phyloP scores from a whole-genome alignment of 148 eudicot species.

The Camellia granthamiana region DNA sequence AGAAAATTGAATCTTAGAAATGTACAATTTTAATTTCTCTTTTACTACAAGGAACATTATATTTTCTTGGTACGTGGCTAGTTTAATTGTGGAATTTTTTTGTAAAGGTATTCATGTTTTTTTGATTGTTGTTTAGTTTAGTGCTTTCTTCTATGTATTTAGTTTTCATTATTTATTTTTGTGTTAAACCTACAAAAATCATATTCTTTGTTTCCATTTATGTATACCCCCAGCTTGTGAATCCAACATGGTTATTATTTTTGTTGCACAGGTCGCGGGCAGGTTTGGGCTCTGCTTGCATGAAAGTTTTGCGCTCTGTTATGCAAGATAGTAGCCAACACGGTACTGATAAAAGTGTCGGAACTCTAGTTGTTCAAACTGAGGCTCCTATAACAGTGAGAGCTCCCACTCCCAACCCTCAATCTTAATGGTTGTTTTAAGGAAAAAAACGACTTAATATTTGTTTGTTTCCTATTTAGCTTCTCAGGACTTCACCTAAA shows the following conservation, averaged over 20 bases:
- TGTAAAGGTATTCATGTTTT: background rate
- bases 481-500: slow-evolving; percentile 34
- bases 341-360: slow-evolving; percentile 64
- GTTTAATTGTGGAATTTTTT: background rate
- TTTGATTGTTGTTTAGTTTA: background rate
- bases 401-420: background rate
- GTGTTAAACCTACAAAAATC: background rate
- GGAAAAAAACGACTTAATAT: background rate
- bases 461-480: slow-evolving; percentile 32
- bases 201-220: background rate
- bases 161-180: background rate
- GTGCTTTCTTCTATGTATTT: background rate
- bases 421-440: background rate
- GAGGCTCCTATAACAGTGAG: slow-evolving; percentile 58
- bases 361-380: slow-evolving; percentile 81
- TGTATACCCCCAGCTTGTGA: background rate
- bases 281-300: slow-evolving; percentile 89
- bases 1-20: background rate
- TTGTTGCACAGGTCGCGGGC: slow-evolving; percentile 57
- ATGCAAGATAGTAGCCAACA: slow-evolving; percentile 43
- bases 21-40: background rate
- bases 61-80: background rate
- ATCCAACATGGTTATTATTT: background rate
- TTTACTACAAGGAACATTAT: background rate
- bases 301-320: slow-evolving; percentile 53